Base-by-base conservation (phyloP, 192 early-diverging fungal genomes). In the Paraglomus brasilianum region DNA sequence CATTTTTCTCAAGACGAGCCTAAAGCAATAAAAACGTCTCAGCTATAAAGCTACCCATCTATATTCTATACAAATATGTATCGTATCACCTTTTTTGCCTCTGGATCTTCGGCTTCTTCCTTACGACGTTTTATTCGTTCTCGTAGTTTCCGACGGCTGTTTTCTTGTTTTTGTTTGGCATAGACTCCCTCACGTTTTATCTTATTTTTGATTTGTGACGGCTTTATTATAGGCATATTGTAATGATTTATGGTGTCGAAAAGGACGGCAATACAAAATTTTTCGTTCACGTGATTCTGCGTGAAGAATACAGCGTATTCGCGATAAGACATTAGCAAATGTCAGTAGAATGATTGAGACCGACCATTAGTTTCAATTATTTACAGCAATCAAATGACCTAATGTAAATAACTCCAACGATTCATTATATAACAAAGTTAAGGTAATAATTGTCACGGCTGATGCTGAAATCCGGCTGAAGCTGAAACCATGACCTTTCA, bases 1-100 rank as follows among this genome's bases (percentile, higher is more conserved):
- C 86, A 81, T 99, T 99, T 56, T 91, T 83, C 44, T 85, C 84
- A 68, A 99, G 77, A 57, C 97, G 90, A 78, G 92, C 83, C 86
- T 87, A 77, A 11, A 19, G 8, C 1, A 19, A 13, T 8, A 38
- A 55, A n/a, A 57, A 66, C 5, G 14, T 38, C 65, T 24, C 52
- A 66, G 40, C 43, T 39, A 47, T 49, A 10, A 15, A 39, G 15
- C 30, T 30, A 1, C 30, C 3, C 30, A 30, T 30, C 30, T 30
- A n/a, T n/a, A n/a, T 30, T 30, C 30, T 30, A n/a, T n/a, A 1
- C 30, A 30, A 3, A 3, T 3, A 3, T 30, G 30, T 30, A 30
- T 30, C 3, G 30, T 30, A 30, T 30, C 30, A 56, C 66, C 52
- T 53, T 40, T 21, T 69, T 69, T 56, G 52, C 56, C 10, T 42